These are phyloP conservation scores for Dendrocalamus sinicus DNA, from an alignment of 176 grass and related monocot genomes.

Conservation along the genomic window DNA sequence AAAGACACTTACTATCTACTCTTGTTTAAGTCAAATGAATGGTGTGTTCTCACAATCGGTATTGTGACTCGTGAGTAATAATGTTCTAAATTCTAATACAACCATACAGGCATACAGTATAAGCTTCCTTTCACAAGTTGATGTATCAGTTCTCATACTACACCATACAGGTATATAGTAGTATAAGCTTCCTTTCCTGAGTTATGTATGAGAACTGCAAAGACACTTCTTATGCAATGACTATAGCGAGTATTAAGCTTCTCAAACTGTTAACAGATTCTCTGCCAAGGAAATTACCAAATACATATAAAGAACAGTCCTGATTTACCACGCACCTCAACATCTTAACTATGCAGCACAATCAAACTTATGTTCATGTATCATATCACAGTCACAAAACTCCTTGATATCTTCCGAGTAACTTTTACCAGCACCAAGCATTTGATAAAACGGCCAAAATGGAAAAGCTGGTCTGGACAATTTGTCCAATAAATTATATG, in stretches of 20 bases:
- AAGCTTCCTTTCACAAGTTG: neutral
- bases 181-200: neutral
- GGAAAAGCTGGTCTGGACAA: neutral
- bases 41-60: neutral
- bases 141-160: neutral
- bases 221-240: neutral
- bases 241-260: neutral
- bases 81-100: neutral
- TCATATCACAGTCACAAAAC: conserved; percentile 1
- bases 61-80: neutral
- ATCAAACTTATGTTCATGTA: neutral
- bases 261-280: conserved; percentile 1
- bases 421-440: neutral
- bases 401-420: neutral
- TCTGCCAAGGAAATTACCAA: neutral
- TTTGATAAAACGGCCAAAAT: neutral
- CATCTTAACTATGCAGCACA: neutral
- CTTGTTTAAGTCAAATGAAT: conserved; percentile 11
- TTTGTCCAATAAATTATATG: neutral
- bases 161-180: neutral
- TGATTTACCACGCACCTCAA: neutral
- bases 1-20: no score
- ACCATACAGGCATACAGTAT: neutral
- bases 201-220: neutral
- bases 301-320: neutral